These are phyloP conservation scores for Chrysopogon serrulatus DNA, from an alignment of 176 grass and related monocot species.

Conservation along the genomic window DNA sequence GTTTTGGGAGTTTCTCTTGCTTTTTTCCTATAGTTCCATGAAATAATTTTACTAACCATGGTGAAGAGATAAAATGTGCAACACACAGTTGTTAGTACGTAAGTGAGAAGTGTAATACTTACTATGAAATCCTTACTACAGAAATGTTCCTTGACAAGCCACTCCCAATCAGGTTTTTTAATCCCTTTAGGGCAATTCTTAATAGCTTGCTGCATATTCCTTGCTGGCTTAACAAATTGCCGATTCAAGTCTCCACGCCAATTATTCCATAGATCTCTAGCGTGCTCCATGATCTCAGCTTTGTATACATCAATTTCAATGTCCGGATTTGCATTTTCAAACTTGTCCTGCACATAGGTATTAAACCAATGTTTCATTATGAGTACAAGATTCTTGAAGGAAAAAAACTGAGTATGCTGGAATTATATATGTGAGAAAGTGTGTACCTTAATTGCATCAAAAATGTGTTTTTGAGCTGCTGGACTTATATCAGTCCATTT, in stretches of 20 bases:
- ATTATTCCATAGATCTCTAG: background rate
- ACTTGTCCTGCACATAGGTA: background rate
- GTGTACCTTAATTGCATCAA: background rate
- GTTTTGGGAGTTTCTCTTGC: background rate
- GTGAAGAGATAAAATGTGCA: background rate
- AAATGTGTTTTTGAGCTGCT: background rate
- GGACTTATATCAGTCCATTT: background rate
- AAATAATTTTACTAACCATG: background rate
- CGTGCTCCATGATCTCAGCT: background rate
- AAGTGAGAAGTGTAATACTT: background rate
- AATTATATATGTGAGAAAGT: background rate
- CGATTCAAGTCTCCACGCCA: background rate
- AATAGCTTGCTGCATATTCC: background rate
- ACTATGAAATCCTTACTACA: background rate
- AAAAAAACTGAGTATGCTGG: background rate
- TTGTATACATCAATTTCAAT: background rate
- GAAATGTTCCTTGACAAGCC: background rate
- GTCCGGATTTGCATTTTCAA: background rate
- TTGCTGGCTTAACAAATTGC: background rate
- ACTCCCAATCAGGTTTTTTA: background rate
- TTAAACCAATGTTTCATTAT: background rate
- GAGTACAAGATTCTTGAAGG: background rate
- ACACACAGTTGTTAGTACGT: background rate
- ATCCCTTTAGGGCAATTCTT: background rate
- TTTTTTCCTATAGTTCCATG: background rate